These are phyloP conservation scores for Coemansia biformis DNA, from an alignment of 192 early-diverging fungal species.

Conservation along the genomic window DNA sequence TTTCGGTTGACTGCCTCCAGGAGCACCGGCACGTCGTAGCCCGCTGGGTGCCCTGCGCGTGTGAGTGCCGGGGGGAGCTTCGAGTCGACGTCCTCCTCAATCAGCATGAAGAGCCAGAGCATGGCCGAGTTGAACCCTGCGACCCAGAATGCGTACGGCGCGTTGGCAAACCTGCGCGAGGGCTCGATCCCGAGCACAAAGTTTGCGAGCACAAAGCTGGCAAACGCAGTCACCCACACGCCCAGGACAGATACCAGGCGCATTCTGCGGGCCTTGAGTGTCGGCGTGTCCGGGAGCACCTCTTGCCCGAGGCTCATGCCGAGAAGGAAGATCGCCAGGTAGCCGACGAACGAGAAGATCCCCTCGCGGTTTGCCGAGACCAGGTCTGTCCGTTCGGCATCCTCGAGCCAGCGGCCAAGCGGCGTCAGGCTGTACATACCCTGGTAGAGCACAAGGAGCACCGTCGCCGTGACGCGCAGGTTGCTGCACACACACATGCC, in stretches of 20 bases:
- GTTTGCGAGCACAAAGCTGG: conserved; percentile 48
- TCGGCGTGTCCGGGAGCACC: conserved; percentile 50
- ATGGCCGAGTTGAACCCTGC: conserved; percentile 62
- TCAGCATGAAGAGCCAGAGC: conserved; percentile 56
- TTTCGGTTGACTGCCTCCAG: conserved; percentile 72
- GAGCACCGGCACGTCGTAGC: conserved; percentile 53
- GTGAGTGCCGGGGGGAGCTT: conserved; percentile 41
- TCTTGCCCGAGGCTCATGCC: conserved; percentile 67
- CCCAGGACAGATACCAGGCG: conserved; percentile 48
- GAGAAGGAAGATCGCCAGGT: conserved; percentile 74
- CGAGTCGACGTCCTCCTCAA: conserved; percentile 56
- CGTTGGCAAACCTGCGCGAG: conserved; percentile 72
- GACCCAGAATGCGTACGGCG: conserved; percentile 76
- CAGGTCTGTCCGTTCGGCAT: conserved; percentile 65
- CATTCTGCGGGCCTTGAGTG: conserved; percentile 43
- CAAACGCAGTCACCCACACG: conserved; percentile 38
- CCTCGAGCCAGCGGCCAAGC: conserved; percentile 67
- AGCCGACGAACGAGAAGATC: conserved; percentile 78
- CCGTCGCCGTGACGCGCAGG: conserved; percentile 56
- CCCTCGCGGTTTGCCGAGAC: conserved; percentile 89
- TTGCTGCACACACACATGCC: conserved; percentile 51
- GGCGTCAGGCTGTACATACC: conserved; percentile 50
- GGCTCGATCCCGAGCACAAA: conserved; percentile 56
- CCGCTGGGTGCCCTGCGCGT: conserved; percentile 37
- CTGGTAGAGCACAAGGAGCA: conserved; percentile 59